Percentiles rank a stretch among this genome's conserved stretches.
phyloP scores from a whole-genome alignment of 257 asterid genomes.

The Solanum pinnatisectum region DNA sequence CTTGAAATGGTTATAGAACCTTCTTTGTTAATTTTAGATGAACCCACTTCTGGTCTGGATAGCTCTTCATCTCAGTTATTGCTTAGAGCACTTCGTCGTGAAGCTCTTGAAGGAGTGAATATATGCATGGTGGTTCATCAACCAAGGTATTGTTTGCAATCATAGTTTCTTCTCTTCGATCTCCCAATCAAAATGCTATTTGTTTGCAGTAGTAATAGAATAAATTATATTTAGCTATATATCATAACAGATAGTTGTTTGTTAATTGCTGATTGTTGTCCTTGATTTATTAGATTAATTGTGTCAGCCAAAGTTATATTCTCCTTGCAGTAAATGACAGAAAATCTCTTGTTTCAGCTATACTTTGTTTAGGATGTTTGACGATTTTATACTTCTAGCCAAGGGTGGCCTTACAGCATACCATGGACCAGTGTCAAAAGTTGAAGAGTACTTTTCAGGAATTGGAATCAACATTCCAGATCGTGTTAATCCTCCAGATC shows the following conservation, averaged over 20 bases:
- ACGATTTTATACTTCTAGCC: conserved; percentile 85
- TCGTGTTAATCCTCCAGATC: conserved; percentile 87
- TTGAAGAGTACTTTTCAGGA: conserved; percentile 71
- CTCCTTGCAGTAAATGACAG: not conserved
- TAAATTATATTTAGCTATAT: not conserved
- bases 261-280: not conserved
- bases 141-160: conserved; percentile 54
- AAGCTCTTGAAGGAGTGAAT: conserved; percentile 88
- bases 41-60: conserved; percentile 94
- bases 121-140: conserved; percentile 97
- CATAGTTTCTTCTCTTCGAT: not conserved
- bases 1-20: conserved; percentile 96
- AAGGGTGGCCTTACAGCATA: conserved; percentile 85
- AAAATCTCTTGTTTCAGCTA: conserved; percentile 46
- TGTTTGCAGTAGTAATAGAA: not conserved
- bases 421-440: conserved; percentile 78
- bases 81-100: conserved; percentile 89
- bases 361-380: conserved; percentile 80
- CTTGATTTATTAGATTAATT: not conserved
- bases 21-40: conserved; percentile 80
- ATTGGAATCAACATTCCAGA: conserved; percentile 68
- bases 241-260: not conserved
- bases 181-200: not conserved
- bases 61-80: conserved; percentile 94
- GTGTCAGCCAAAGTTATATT: not conserved